phyloP scores from a whole-genome alignment of 2,329 filamentous ascomycete genomes.

The Fusarium sp. region DNA sequence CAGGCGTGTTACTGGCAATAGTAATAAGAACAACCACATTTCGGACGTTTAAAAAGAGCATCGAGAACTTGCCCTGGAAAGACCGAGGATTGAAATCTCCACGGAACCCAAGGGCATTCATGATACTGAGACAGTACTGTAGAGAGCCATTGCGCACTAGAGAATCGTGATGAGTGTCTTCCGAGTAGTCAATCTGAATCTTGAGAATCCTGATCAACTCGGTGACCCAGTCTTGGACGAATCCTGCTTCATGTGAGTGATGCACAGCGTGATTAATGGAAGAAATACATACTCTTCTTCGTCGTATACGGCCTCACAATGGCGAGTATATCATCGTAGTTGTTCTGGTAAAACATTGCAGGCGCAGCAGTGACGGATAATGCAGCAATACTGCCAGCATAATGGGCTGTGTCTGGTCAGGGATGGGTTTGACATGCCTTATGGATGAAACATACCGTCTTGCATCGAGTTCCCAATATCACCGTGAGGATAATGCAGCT shows the following conservation, averaged over 20 bases:
- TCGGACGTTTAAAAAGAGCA: slow-evolving; percentile 79
- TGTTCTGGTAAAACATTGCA: slow-evolving; percentile 59
- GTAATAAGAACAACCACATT: slow-evolving; percentile 76
- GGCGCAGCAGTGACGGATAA: slow-evolving; percentile 67
- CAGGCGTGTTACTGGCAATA: slow-evolving; percentile 69
- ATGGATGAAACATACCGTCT: slow-evolving; percentile 57
- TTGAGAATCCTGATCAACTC: slow-evolving; percentile 78
- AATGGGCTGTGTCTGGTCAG: slow-evolving; percentile 58
- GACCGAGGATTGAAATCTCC: slow-evolving; percentile 71
- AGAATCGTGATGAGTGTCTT: slow-evolving; percentile 77
- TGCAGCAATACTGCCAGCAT: slow-evolving; percentile 70
- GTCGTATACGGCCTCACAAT: slow-evolving; percentile 66
- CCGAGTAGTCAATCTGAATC: slow-evolving; percentile 83
- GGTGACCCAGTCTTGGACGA: slow-evolving; percentile 71
- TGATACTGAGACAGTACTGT: slow-evolving; percentile 80
- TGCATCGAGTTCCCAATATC: slow-evolving; percentile 63
- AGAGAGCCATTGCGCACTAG: slow-evolving; percentile 79
- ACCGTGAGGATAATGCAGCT: slow-evolving; percentile 62
- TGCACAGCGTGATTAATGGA: too few relatives aligned
- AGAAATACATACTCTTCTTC: slow-evolving; percentile 50
- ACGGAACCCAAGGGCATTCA: slow-evolving; percentile 81
- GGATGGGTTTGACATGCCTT: neutral
- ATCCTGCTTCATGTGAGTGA: slow-evolving; percentile 57
- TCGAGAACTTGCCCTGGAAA: slow-evolving; percentile 79
- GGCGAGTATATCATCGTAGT: slow-evolving; percentile 79